Conservation (phyloP, 139 green algal species). For the Diplosphaera chodatii region DNA sequence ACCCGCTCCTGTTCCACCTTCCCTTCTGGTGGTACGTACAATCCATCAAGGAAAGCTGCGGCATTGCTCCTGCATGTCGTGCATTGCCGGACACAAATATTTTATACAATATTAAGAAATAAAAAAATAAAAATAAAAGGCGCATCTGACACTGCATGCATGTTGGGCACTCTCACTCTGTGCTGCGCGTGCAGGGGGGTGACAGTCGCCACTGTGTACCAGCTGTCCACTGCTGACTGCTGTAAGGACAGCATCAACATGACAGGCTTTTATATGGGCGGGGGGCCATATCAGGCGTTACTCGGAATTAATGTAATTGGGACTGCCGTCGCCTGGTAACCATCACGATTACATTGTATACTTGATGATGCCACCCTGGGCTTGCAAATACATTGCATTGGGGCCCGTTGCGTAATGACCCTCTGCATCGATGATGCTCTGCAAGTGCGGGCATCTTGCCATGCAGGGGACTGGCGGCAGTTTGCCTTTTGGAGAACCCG, state of each 20-base stretch:
- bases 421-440: too few species aligned
- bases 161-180: too few species aligned
- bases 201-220: constrained; percentile 9
- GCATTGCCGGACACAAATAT: too few species aligned
- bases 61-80: too few species aligned
- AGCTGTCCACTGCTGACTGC: constrained; percentile 17
- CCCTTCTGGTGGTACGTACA: constrained; percentile 25
- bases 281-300: constrained; percentile 4
- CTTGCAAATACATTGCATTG: too few species aligned
- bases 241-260: constrained; percentile 17
- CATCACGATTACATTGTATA: neutral
- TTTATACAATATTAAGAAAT: too few species aligned
- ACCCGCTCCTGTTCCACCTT: constrained; percentile 20
- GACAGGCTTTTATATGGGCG: constrained; percentile 2
- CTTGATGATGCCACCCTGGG: neutral
- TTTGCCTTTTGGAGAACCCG: constrained; percentile 19
- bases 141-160: too few species aligned
- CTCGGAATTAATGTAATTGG: constrained; percentile 23
- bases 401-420: too few species aligned
- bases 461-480: neutral
- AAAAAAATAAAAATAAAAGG: too few species aligned
- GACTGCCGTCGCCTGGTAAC: constrained; percentile 8
- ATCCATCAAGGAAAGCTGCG: neutral
- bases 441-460: neutral
- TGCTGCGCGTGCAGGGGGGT: constrained; percentile 13